Conservation (phyloP, 306 rosid species). For the Ormosia semicastrata region DNA sequence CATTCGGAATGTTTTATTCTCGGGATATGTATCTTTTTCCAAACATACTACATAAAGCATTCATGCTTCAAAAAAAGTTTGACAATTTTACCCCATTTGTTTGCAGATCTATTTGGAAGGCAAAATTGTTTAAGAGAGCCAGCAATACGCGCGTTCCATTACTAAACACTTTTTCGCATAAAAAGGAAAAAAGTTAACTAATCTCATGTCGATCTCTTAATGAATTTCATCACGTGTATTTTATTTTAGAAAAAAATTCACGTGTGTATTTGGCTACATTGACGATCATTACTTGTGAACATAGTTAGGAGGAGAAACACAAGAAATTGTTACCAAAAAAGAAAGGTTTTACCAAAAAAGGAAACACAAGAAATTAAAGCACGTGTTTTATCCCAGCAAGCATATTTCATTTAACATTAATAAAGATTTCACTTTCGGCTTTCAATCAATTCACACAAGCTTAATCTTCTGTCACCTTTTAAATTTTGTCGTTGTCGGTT, state of each 20-base stretch:
- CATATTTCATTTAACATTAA: neutral
- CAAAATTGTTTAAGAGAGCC: too few species aligned
- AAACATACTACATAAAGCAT: too few species aligned
- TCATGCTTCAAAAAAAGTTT: too few species aligned
- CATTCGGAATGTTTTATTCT: too few species aligned
- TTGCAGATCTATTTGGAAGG: too few species aligned
- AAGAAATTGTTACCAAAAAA: too few species aligned
- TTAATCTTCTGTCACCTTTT: neutral
- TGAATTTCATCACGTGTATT: neutral
- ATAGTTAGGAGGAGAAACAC: neutral
- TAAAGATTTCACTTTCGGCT: neutral
- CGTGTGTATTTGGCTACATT: neutral
- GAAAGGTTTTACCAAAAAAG: too few species aligned
- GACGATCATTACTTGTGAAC: neutral
- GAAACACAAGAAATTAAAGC: neutral
- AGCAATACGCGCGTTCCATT: too few species aligned
- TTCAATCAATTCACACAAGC: neutral
- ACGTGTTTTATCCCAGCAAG: neutral
- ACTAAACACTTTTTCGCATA: too few species aligned
- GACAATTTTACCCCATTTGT: too few species aligned
- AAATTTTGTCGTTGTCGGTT: neutral
- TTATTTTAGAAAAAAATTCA: neutral
- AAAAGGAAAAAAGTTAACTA: neutral
- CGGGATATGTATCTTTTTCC: too few species aligned
- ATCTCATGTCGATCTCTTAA: neutral